Conservation (phyloP, 176 grass and related monocot genomes). For the Typha latifolia region DNA sequence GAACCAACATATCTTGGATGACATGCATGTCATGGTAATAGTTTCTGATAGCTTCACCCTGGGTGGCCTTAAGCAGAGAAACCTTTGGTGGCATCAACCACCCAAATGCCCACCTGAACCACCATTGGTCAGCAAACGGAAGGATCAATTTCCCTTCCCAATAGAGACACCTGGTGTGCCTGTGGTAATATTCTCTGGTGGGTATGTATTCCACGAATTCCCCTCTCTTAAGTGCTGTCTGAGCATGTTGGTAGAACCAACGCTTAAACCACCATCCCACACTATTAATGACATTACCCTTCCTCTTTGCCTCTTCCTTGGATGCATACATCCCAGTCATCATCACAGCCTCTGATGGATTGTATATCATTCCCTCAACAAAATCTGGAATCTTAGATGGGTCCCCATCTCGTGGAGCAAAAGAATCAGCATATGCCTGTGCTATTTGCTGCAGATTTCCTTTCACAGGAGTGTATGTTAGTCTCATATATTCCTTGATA, state of each 20-base stretch:
- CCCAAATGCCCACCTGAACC: slow-evolving; percentile 76
- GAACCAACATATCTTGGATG: slow-evolving; percentile 87
- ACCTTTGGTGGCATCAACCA: slow-evolving; percentile 98
- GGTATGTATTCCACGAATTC: slow-evolving; percentile 97
- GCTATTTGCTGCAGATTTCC: slow-evolving; percentile 54
- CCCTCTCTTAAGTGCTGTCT: slow-evolving; percentile 61
- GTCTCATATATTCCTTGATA: slow-evolving; percentile 87
- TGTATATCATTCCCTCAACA: slow-evolving; percentile 86
- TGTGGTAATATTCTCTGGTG: slow-evolving; percentile 84
- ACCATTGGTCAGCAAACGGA: slow-evolving; percentile 85
- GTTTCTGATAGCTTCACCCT: slow-evolving; percentile 80
- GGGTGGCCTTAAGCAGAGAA: slow-evolving; percentile 91
- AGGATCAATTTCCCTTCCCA: slow-evolving; percentile 97
- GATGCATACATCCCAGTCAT: slow-evolving; percentile 90
- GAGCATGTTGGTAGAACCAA: slow-evolving; percentile 95
- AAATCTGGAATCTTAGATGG: slow-evolving; percentile 87
- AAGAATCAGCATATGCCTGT: slow-evolving; percentile 61
- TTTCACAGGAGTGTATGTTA: slow-evolving; percentile 52
- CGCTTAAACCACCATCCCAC: slow-evolving; percentile 94
- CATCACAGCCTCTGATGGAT: slow-evolving; percentile 53
- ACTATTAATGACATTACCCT: slow-evolving; percentile 80
- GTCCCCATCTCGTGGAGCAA: slow-evolving; percentile 72
- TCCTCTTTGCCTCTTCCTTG: slow-evolving; percentile 89
- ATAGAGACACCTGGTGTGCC: slow-evolving; percentile 87
- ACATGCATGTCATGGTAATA: slow-evolving; percentile 98